Base-by-base conservation (phyloP, 1,284 basidiomycete species). In the Trametes pubescens region DNA sequence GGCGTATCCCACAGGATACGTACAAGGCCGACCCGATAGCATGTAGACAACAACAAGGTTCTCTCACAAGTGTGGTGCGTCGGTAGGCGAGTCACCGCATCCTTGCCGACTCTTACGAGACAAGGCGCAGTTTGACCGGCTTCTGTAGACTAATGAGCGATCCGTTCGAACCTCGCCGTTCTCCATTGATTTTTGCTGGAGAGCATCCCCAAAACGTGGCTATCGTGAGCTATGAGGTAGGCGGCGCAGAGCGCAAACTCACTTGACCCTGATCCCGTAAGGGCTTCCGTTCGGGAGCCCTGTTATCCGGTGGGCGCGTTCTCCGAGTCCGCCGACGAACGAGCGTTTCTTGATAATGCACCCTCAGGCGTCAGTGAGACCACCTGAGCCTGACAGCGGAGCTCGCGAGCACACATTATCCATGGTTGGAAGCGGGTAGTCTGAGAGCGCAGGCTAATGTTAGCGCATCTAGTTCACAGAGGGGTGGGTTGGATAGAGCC, bases 401-500 rank as follows among this genome's bases (percentile, higher is more conserved):
- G 37, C 37, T 38, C 37, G 37, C 37, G 29, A 38, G 11, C 37
- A 16, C 37, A 13, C 14, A 38, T 16, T 38, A 11, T 38, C 37
- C 14, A 2, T 13, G 37, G 14, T 13, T 38, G 37, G 37, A 38
- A 38, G 37, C 43, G 21, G 26, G 29, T 5, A 11, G 51, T 40
- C 52, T 61, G 52, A 51, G 47, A 61, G 29, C 22, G 40, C 21
- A 29, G 11, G 13, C 59, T 60, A 56, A 60, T 54, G 59, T 48
- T 54, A 54, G 59, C 18, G 8, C 35, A 16, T 18, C 6, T 26
- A 26, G 49, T 53, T 55, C 59, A 56, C 59, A 51, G 18, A 11
- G 26, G 10, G n/a, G 29, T 9, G 26, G 8, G 26, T 35, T 8
- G 24, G n/a, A n/a, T 24, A 13, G 16, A 51, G 49, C n/a, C 18